Evolutionary conservation across 345 rosid genomes (phyloP).

Genomic region (Eucalyptus cloeziana): DNA sequence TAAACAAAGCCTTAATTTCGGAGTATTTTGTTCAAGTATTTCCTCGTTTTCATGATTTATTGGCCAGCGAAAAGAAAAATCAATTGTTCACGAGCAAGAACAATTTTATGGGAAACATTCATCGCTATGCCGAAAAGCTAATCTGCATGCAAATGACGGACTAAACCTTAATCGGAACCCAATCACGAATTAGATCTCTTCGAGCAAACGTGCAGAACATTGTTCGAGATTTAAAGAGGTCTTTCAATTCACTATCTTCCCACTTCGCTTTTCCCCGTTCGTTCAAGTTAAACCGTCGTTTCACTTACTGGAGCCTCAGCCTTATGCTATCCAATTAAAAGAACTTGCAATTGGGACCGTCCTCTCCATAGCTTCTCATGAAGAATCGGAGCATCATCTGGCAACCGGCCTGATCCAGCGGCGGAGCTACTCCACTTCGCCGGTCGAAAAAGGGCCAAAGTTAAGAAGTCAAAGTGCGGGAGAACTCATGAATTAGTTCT

Average conservation of each 20-base stretch:
- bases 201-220: background rate
- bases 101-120: background rate
- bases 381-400: background rate
- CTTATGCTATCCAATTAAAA: background rate
- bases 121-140: background rate
- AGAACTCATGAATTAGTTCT: background rate
- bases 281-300: background rate
- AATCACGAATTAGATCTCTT: background rate
- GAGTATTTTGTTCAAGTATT: background rate
- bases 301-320: background rate
- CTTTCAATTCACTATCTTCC: background rate
- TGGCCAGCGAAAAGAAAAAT: background rate
- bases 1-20: background rate
- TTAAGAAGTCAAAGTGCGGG: background rate
- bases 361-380: background rate
- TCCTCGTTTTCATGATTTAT: background rate
- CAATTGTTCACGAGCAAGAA: background rate
- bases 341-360: background rate
- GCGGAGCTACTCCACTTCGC: background rate
- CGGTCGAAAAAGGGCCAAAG: background rate
- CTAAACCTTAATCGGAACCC: background rate
- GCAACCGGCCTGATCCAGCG: background rate
- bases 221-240: background rate
- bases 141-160: background rate
- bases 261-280: background rate